Base-by-base conservation (phyloP, 331 rosid genomes). In the Malus hybrid region DNA sequence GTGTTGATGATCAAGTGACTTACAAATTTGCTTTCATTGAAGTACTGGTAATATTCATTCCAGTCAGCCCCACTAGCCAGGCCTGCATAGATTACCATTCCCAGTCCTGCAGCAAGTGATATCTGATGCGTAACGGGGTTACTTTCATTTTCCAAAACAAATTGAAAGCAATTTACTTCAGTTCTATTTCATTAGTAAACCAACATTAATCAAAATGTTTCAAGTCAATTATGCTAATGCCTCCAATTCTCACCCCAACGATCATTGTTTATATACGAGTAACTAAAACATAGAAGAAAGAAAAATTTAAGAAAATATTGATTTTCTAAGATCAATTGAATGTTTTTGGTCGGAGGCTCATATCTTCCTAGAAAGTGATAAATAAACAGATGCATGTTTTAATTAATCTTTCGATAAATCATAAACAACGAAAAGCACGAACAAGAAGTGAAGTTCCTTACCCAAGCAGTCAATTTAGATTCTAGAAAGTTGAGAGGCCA, bases 21-120 rank as follows among this genome's bases (percentile, higher is more conserved):
- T 90, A 94, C 99, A 72, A 94, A 92, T 94, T 85, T 94, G 86
- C 99, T 94, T 81, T 72, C 93, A 61, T 87, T 83, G 82, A 88
- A 87, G 77, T 92, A 92, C 87, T 90, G 99, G 78, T 6, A 90
- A 77, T 90, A 94, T 85, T 90, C 97, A 72, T 70, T 88, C 97
- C 99, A 94, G 71, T 32, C 86, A 15, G 36, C 83, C 57, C 78
- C 89, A 72, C 82, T 84, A 31, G 96, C 93, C 77, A 90, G 70
- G 69, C 96, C 88, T 31, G 97, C 97, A 73, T 86, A 90, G 36
- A 28, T 56, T 68, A 90, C 13, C 68, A 92, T 0, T 56, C 91
- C 96, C 69, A 87, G 76, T 77, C 93, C 99, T 76, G 92, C 87
- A 81, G 89, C 93, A 79, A 94, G 91, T 31, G 81, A 74, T 70